Base-by-base conservation (phyloP, 129 eudicot species). In the Saposhnikovia divaricata region DNA sequence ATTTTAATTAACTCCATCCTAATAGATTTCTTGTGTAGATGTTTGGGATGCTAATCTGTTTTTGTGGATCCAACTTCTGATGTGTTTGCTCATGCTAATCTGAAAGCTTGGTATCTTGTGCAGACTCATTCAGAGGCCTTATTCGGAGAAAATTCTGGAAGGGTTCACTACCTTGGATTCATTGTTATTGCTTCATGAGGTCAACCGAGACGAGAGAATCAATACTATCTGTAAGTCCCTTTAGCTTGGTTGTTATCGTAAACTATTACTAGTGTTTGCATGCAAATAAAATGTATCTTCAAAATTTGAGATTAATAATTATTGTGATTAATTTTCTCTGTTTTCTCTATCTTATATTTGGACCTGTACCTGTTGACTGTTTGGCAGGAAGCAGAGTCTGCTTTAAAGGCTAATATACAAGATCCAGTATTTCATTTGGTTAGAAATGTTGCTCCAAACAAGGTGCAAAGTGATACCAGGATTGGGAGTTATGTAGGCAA, bases 361-460 rank as follows among this genome's bases (percentile, higher is more conserved):
- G 47, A 74, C 44, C 53, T 80, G 44, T 77, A 63, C 23, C 51
- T 39, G n/a, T 46, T 39, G 55, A 37, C 6, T 77, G 77, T 31
- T 82, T 27, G 85, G 68, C 89, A 96, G 99, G 96, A 78, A 80
- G 99, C 97, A 5, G 98, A 96, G 83, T 74, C 93, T 77, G 91
- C 89, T 69, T 53, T 96, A 83, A 85, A 86, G 76, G 93, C 97
- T 57, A 80, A 81, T 45, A 92, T 96, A 81, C 81, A 75, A 2
- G 88, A 89, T 46, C 99, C 97, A 21, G 15, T 90, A 59, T 90
- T 92, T 93, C 91, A 92, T 80, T 86, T 89, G 81, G 98, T 96
- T 74, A 80, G 99, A 82, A 97, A 92, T 90, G 99, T 96, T 88
- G 99, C 99, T 75, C 99, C 99, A 53, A 87, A 96, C 87, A 96